Evolutionary conservation across 352 stramenopile genomes (phyloP).

Genomic region (Pythium dissotocum): DNA sequence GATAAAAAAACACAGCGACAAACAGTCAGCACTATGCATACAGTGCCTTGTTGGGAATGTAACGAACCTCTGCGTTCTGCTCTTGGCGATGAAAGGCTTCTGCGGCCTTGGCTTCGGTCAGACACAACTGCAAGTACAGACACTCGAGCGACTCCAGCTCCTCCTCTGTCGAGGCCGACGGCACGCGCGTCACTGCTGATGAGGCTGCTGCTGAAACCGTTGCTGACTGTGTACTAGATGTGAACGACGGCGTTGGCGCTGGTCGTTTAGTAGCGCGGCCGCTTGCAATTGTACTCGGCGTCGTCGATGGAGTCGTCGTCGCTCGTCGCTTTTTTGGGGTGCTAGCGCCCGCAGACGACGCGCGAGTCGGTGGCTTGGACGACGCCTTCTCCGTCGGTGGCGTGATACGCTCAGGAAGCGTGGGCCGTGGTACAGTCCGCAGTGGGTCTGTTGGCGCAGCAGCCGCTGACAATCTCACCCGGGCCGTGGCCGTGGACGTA

Average conservation of each 20-base stretch:
- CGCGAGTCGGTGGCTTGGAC: conserved; percentile 5
- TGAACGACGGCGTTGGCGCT: not conserved
- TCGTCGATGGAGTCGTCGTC: conserved; percentile 5
- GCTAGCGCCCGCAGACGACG: not conserved
- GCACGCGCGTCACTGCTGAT: conserved; percentile 2
- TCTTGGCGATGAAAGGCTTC: conserved; percentile 50
- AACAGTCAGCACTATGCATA: not conserved
- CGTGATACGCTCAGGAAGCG: conserved; percentile 23
- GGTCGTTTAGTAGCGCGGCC: not conserved
- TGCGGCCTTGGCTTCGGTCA: conserved; percentile 39
- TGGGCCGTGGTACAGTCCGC: conserved; percentile 8
- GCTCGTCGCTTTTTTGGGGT: conserved; percentile 21
- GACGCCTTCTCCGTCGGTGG: conserved; percentile 20
- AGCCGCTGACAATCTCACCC: not conserved
- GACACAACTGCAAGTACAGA: conserved; percentile 54
- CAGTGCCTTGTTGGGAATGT: too few relatives aligned
- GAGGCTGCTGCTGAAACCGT: not conserved
- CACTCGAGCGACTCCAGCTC: conserved; percentile 54
- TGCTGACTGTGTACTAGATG: not conserved
- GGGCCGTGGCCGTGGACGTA: not conserved
- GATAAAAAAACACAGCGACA: not conserved
- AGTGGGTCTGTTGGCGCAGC: not conserved
- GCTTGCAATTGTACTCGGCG: conserved; percentile 8
- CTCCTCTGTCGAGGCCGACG: conserved; percentile 22
- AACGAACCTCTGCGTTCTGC: conserved; percentile 41